A percentile compares a stretch with the other conserved stretches of the same genome.
phyloP scores from a whole-genome alignment of 192 early-diverging fungal genomes.

The Thoreauomyces humboldtii region DNA sequence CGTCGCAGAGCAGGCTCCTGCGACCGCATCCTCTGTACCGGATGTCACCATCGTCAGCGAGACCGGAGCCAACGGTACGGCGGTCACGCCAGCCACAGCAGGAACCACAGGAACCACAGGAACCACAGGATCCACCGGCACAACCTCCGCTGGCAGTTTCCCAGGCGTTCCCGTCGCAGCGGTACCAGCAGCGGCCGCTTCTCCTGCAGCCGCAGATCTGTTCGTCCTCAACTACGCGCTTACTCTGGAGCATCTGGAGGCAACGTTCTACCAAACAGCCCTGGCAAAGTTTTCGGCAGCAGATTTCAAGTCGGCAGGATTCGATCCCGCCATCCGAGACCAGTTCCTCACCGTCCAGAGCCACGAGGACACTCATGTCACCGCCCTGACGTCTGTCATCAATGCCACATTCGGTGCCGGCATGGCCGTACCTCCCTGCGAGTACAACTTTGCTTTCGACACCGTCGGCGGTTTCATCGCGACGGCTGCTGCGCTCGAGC shows the following conservation, averaged over 20 bases:
- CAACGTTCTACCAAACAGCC: conserved; percentile 36
- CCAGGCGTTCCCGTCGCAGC: too few relatives aligned
- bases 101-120: too few relatives aligned
- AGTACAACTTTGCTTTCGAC: conserved; percentile 43
- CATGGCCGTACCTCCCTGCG: conserved; percentile 32
- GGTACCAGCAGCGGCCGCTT: background rate
- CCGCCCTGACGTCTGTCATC: conserved; percentile 23
- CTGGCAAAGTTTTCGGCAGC: conserved; percentile 23
- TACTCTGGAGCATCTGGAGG: conserved; percentile 41
- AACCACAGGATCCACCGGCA: too few relatives aligned
- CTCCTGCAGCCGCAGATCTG: conserved; percentile 24
- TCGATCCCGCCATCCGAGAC: conserved; percentile 24
- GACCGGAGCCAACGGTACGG: too few relatives aligned
- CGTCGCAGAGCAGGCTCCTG: too few relatives aligned
- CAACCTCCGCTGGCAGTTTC: too few relatives aligned
- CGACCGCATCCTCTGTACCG: too few relatives aligned
- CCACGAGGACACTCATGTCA: conserved; percentile 43
- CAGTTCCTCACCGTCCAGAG: conserved; percentile 28
- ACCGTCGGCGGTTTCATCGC: conserved; percentile 41
- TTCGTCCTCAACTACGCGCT: conserved; percentile 47
- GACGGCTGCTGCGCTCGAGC: conserved; percentile 45
- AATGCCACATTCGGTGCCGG: conserved; percentile 32
- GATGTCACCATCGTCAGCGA: too few relatives aligned
- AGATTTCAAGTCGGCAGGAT: conserved; percentile 31
- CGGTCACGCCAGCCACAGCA: too few relatives aligned